phyloP scores from a whole-genome alignment of 2,329 filamentous ascomycete genomes.

The Tolypocladium album region DNA sequence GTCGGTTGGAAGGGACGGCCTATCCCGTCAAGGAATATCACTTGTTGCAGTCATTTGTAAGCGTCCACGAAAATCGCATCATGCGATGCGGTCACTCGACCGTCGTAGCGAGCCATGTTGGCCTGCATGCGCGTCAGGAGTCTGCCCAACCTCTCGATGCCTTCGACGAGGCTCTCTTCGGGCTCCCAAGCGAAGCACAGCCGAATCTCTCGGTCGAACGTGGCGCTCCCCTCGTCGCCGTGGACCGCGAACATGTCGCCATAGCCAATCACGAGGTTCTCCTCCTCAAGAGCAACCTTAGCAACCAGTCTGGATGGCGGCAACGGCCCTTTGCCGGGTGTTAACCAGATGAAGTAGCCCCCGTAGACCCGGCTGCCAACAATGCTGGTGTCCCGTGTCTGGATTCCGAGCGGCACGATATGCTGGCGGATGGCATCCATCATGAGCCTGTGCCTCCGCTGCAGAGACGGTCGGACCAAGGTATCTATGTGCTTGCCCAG shows the following conservation, averaged over 20 bases:
- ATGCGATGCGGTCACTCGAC: slow-evolving; percentile 2
- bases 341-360: slow-evolving; percentile 81
- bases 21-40: background rate
- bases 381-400: slow-evolving; percentile 24
- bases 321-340: slow-evolving; percentile 36
- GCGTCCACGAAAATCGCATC: slow-evolving; percentile 10
- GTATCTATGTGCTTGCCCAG: slow-evolving; percentile 32
- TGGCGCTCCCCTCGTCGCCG: slow-evolving; percentile 39
- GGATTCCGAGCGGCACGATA: slow-evolving; percentile 52
- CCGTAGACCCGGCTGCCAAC: slow-evolving; percentile 46
- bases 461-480: slow-evolving; percentile 32
- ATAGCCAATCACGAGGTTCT: slow-evolving; percentile 56
- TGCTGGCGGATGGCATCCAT: slow-evolving; percentile 46
- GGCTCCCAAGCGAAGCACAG: slow-evolving; percentile 67
- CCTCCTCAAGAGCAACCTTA: slow-evolving; percentile 45
- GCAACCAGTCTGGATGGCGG: slow-evolving; percentile 44
- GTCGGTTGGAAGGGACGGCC: background rate
- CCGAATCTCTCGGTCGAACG: slow-evolving; percentile 50
- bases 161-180: slow-evolving; percentile 54
- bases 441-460: slow-evolving; percentile 37
- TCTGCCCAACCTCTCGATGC: slow-evolving; percentile 49
- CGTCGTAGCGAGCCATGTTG: slow-evolving; percentile 15
- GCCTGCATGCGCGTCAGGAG: slow-evolving; percentile 26
- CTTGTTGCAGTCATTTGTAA: slow-evolving; percentile 11
- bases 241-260: slow-evolving; percentile 61